Conservation (phyloP, 352 stramenopile genomes). For the Pythium scleroteichum region DNA sequence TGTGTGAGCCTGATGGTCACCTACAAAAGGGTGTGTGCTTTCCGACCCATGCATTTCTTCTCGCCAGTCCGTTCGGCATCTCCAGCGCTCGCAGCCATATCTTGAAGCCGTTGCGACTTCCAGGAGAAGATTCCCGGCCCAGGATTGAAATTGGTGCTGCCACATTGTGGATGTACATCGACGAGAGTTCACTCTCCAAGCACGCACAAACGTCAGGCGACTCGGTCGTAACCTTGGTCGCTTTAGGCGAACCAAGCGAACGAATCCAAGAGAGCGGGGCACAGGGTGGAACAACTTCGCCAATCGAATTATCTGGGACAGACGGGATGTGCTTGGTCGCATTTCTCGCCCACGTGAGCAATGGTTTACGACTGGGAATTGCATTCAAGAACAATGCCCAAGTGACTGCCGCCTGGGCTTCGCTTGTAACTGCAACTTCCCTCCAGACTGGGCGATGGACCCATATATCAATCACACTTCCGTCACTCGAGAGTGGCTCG, state of each 20-base stretch:
- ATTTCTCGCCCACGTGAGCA: background rate
- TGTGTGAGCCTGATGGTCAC: background rate
- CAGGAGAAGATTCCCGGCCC: background rate
- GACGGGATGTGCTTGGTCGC: background rate
- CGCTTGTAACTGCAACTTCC: background rate
- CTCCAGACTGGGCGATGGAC: conserved; percentile 1
- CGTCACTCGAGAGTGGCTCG: background rate
- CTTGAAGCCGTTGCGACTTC: conserved; percentile 7
- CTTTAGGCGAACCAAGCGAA: background rate
- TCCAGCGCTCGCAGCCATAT: conserved; percentile 11
- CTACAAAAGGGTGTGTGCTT: background rate
- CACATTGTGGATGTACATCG: too few relatives aligned
- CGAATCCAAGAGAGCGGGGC: conserved; percentile 4
- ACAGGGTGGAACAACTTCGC: background rate
- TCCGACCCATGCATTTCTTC: conserved; percentile 6
- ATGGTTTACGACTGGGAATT: background rate
- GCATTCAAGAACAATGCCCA: background rate
- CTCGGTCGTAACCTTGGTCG: background rate
- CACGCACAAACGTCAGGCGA: background rate
- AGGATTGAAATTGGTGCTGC: too few relatives aligned
- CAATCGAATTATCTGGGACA: background rate
- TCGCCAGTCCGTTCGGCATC: conserved; percentile 15
- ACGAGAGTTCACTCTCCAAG: too few relatives aligned
- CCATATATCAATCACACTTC: background rate
- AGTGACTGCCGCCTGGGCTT: background rate